Evolutionary conservation across 1,284 basidiomycete species (phyloP).

Genomic region (Chiua sp.): DNA sequence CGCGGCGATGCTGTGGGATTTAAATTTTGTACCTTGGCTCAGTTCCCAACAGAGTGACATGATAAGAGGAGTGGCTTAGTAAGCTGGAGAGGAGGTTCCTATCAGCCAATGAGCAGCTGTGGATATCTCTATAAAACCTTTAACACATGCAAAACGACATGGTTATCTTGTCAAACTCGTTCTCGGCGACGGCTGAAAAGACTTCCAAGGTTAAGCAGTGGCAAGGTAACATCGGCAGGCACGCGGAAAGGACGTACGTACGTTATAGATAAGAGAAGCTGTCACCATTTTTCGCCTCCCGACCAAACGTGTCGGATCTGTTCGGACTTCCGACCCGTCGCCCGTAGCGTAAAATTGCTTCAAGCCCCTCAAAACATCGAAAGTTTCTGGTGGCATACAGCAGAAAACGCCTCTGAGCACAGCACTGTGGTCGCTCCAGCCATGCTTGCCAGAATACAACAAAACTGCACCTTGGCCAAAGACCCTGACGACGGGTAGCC

Average conservation of each 20-base stretch:
- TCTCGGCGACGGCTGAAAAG: background rate
- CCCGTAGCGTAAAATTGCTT: background rate
- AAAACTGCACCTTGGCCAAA: too few species aligned
- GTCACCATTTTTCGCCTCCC: conserved; percentile 5
- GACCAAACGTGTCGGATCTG: conserved; percentile 1
- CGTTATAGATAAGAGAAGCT: conserved; percentile 19
- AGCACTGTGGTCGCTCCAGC: too few species aligned
- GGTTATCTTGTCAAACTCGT: conserved; percentile 27
- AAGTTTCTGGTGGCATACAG: too few species aligned
- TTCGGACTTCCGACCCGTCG: conserved; percentile 2
- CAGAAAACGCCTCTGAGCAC: too few species aligned
- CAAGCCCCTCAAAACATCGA: too few species aligned
- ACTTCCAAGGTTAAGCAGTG: conserved; percentile 1
- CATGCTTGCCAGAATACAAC: too few species aligned
- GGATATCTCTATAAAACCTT: conserved; percentile 1
- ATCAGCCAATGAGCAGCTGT: conserved; percentile 27
- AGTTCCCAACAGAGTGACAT: conserved; percentile 15
- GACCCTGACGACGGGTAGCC: too few species aligned
- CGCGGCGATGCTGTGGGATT: background rate
- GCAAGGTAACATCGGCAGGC: conserved; percentile 20
- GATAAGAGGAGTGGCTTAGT: conserved; percentile 33
- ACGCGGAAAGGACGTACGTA: conserved; percentile 8
- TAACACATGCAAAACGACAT: background rate
- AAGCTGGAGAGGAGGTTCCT: conserved; percentile 23
- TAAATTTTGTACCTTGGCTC: background rate